A percentile compares a stretch with the other conserved stretches of the same genome.
phyloP scores from a whole-genome alignment of 2,329 filamentous ascomycete genomes.

The Incumbomyces lentus region DNA sequence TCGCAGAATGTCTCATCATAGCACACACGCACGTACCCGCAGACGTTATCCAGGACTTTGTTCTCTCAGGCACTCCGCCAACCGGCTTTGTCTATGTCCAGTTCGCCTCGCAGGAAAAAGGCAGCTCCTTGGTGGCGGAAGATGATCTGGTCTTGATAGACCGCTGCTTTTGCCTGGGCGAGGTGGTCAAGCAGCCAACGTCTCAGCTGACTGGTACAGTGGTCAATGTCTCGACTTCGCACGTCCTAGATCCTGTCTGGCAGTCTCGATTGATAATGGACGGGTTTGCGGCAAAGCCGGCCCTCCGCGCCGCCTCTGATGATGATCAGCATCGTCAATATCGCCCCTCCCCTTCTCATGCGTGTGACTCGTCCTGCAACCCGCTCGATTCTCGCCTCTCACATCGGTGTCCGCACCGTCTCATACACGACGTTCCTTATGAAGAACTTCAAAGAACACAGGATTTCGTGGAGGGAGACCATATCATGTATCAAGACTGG shows the following conservation, averaged over 20 bases:
- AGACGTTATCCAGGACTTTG: slow-evolving; percentile 16
- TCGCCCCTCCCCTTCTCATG: not conserved
- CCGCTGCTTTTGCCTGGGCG: slow-evolving; percentile 44
- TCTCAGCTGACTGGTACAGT: slow-evolving; percentile 45
- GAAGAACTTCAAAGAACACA: slow-evolving; percentile 37
- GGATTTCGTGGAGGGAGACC: slow-evolving; percentile 40
- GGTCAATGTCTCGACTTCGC: slow-evolving; percentile 37
- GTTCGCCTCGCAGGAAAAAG: slow-evolving; percentile 28
- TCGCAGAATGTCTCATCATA: slow-evolving; percentile 27
- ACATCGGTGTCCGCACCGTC: slow-evolving; percentile 18
- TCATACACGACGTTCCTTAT: slow-evolving; percentile 33
- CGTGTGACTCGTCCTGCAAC: slow-evolving; percentile 10
- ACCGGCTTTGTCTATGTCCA: slow-evolving; percentile 42
- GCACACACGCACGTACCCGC: slow-evolving; percentile 23
- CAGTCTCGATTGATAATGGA: slow-evolving; percentile 12
- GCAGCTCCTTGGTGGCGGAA: slow-evolving; percentile 33
- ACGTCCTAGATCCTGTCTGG: slow-evolving; percentile 32
- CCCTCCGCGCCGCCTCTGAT: not conserved
- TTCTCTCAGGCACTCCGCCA: slow-evolving; percentile 31
- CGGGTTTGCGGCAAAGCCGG: slow-evolving; percentile 1
- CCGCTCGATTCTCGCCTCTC: slow-evolving; percentile 12
- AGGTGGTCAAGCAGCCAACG: slow-evolving; percentile 42
- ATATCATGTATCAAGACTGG: slow-evolving; percentile 47
- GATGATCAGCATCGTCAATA: not conserved
- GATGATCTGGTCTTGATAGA: slow-evolving; percentile 42